These are phyloP conservation scores for Neocallimastix lanati DNA, from an alignment of 192 early-diverging fungal species.

Conservation along the genomic window DNA sequence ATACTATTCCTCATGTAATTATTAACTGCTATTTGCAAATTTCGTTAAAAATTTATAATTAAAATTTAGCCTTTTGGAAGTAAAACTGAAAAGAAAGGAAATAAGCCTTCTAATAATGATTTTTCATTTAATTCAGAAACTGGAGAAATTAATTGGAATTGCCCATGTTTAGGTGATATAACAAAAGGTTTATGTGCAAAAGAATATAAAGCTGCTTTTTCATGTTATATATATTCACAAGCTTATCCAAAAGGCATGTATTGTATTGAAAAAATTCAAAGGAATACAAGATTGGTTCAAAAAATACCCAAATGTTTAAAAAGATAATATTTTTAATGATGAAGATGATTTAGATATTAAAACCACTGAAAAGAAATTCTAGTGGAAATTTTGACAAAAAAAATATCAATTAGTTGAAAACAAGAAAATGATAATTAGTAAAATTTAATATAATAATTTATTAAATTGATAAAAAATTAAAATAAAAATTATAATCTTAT, in stretches of 20 bases:
- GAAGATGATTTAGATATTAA: neutral
- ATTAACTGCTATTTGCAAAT: too few species aligned
- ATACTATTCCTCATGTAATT: too few species aligned
- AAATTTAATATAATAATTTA: too few species aligned
- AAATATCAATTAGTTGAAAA: neutral
- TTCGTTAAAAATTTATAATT: neutral
- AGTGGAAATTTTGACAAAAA: neutral
- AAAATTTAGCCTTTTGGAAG: neutral
- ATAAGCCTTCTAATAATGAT: neutral
- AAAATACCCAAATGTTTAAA: neutral
- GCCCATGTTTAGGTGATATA: constrained; percentile 88
- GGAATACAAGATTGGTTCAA: constrained; percentile 84
- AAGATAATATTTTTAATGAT: neutral
- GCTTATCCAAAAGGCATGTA: constrained; percentile 91
- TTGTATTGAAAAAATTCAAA: constrained; percentile 79
- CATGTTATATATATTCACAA: constrained; percentile 86
- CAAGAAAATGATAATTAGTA: neutral
- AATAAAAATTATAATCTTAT: too few species aligned
- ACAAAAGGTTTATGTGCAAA: constrained; percentile 91
- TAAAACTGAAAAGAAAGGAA: neutral
- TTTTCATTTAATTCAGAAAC: constrained; percentile 19
- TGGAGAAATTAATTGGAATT: constrained; percentile 24
- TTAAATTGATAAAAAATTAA: too few species aligned
- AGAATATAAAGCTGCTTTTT: constrained; percentile 89
- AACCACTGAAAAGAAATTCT: neutral